Percentiles rank a stretch among this genome's conserved stretches.
These are phyloP conservation scores for Moringa oleifera DNA, from an alignment of 345 rosid species.

Conservation along the genomic window DNA sequence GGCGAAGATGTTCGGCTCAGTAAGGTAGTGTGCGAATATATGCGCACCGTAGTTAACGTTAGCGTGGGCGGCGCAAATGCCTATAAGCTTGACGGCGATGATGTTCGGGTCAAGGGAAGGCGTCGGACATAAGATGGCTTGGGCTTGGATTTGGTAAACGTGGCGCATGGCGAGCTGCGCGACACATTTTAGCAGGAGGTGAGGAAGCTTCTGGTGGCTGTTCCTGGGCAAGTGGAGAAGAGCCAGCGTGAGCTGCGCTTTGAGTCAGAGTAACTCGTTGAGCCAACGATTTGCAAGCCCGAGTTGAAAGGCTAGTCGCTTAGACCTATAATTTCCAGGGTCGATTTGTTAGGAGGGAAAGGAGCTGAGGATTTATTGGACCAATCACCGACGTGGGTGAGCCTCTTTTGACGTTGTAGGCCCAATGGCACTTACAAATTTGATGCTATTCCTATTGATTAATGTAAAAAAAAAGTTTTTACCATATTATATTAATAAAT, in stretches of 20 bases:
- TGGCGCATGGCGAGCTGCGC: not conserved
- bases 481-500: no score
- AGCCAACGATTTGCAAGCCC: no score
- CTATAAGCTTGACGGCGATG: slow-evolving; percentile 2
- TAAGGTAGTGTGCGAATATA: not conserved
- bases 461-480: no score
- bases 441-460: no score
- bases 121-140: not conserved
- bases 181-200: not conserved
- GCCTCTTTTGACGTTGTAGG: no score
- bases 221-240: not conserved
- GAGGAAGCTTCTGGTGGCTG: not conserved
- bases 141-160: not conserved
- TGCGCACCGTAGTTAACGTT: not conserved
- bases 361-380: no score
- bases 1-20: not conserved
- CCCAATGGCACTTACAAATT: no score
- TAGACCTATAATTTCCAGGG: no score
- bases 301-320: no score
- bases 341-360: no score
- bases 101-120: not conserved
- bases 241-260: not conserved
- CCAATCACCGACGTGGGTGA: no score
- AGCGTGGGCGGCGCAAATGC: not conserved
- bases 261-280: no score